Conservation (phyloP, 2,329 filamentous ascomycete species). For the Ascochyta pisi region DNA sequence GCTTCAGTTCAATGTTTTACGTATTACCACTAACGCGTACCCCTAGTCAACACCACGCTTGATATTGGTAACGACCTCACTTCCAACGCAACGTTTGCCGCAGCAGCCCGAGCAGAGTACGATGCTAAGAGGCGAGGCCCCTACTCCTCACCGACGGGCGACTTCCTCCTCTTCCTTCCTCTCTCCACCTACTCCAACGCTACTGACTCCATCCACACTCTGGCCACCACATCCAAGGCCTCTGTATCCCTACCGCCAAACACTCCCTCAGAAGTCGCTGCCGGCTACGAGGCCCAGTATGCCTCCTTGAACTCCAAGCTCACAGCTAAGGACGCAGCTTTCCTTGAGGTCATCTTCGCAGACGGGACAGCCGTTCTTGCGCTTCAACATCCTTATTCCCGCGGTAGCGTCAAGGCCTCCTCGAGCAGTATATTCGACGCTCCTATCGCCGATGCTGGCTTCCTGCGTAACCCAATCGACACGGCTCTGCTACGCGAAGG, state of each 20-base stretch:
- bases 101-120: constrained; percentile 27
- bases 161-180: constrained; percentile 34
- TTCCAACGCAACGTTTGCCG: constrained; percentile 30
- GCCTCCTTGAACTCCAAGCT: constrained; percentile 27
- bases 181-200: constrained; percentile 28
- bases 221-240: constrained; percentile 23
- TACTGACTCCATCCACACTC: constrained; percentile 19
- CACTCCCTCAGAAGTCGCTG: constrained; percentile 24
- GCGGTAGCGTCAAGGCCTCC: constrained; percentile 33
- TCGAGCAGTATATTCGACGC: constrained; percentile 31
- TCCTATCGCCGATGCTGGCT: constrained; percentile 32
- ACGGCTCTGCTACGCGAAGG: constrained; percentile 29
- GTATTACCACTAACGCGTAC: background rate
- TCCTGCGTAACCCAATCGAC: constrained; percentile 35
- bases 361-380: constrained; percentile 26
- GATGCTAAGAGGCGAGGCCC: constrained; percentile 20
- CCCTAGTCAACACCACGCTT: constrained; percentile 22
- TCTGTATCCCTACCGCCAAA: constrained; percentile 24
- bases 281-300: constrained; percentile 27
- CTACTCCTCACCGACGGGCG: constrained; percentile 25
- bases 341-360: constrained; percentile 31
- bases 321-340: constrained; percentile 22
- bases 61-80: constrained; percentile 6
- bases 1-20: background rate
- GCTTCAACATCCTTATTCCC: constrained; percentile 35